Evolutionary conservation across 1,284 basidiomycete species (phyloP).

Genomic region (Microbotryum scabiosae): DNA sequence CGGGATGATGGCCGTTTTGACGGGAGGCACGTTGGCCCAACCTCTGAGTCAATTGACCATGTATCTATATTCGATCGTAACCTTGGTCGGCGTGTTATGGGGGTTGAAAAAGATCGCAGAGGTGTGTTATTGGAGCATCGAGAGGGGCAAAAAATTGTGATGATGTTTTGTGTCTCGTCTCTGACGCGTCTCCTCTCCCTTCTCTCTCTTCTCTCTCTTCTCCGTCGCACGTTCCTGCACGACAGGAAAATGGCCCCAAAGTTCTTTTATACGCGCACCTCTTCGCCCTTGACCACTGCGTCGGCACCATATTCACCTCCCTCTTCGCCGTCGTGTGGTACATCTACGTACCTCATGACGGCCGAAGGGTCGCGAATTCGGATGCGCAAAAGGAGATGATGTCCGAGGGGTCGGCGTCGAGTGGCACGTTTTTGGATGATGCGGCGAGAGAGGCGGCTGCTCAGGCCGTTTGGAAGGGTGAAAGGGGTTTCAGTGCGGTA

Average conservation of each 20-base stretch:
- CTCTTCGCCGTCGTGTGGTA: slow-evolving; percentile 87
- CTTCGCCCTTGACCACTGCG: slow-evolving; percentile 82
- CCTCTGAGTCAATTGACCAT: slow-evolving; percentile 60
- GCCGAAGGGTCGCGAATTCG: slow-evolving; percentile 66
- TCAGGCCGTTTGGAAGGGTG: slow-evolving; percentile 74
- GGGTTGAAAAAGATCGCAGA: slow-evolving; percentile 75
- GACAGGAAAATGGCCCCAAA: slow-evolving; percentile 73
- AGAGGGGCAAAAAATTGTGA: no score
- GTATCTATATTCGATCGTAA: slow-evolving; percentile 84
- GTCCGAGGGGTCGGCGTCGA: slow-evolving; percentile 35
- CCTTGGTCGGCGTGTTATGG: slow-evolving; percentile 74
- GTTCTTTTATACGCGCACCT: slow-evolving; percentile 85
- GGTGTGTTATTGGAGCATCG: slow-evolving; percentile 45
- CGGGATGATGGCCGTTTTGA: slow-evolving; percentile 83
- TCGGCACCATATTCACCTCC: slow-evolving; percentile 85
- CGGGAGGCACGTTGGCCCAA: slow-evolving; percentile 58
- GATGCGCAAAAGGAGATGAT: slow-evolving; percentile 77
- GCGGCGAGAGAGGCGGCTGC: slow-evolving; percentile 62
- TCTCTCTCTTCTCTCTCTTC: background rate
- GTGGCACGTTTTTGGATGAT: slow-evolving; percentile 51
- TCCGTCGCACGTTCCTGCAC: background rate
- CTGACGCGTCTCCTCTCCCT: background rate
- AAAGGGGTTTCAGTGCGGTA: slow-evolving; percentile 69
- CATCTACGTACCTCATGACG: slow-evolving; percentile 83
- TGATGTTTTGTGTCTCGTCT: no score